phyloP scores from a whole-genome alignment of 306 rosid genomes.

The Morella rubra region DNA sequence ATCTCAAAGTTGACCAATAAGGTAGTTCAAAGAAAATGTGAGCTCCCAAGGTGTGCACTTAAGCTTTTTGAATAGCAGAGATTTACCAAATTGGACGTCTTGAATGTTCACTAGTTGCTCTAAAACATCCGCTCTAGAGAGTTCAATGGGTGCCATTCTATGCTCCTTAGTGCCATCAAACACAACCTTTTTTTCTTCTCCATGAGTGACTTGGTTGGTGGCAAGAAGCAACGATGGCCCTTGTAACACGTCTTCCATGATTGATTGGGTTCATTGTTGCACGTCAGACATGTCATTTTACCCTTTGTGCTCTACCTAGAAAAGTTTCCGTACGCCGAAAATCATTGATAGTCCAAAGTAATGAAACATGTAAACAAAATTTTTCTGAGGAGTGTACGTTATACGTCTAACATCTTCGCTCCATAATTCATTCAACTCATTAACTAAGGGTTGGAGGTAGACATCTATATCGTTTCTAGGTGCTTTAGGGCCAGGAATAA shows the following conservation, averaged over 20 bases:
- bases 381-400: not conserved
- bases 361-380: not conserved
- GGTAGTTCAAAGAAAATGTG: not conserved
- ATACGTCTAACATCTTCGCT: not conserved
- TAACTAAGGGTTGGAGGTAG: not conserved
- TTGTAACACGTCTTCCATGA: not conserved
- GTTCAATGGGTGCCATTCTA: not conserved
- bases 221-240: not conserved
- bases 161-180: not conserved
- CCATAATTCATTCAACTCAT: constrained; percentile 18
- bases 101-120: too few relatives aligned
- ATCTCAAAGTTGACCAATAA: not conserved
- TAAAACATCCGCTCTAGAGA: not conserved
- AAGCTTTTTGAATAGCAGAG: too few relatives aligned
- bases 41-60: too few relatives aligned
- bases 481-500: not conserved
- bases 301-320: not conserved
- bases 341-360: constrained; percentile 21
- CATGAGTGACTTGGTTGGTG: too few relatives aligned
- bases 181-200: not conserved
- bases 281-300: not conserved
- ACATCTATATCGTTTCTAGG: constrained; percentile 8
- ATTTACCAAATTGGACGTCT: too few relatives aligned
- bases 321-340: not conserved
- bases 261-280: too few relatives aligned